Conservation (phyloP, 176 grass and related monocot genomes). For the Paspalum vaginatum region DNA sequence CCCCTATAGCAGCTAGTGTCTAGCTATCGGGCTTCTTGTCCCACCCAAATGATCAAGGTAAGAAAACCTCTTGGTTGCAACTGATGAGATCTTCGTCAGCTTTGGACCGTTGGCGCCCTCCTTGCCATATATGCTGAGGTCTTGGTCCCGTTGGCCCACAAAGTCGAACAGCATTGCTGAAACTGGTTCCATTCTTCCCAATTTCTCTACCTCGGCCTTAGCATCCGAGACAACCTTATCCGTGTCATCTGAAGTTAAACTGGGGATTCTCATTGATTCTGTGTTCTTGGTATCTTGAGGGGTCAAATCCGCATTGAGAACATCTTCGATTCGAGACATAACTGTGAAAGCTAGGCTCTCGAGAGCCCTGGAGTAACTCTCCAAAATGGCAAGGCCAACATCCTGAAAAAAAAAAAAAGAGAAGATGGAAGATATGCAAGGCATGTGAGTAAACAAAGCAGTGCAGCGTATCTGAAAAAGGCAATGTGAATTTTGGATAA, state of each 20-base stretch:
- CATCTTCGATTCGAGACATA: conserved; percentile 81
- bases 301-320: conserved; percentile 53
- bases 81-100: conserved; percentile 37
- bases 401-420: conserved; percentile 38
- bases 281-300: conserved; percentile 33
- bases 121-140: neutral
- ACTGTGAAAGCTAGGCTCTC: conserved; percentile 81
- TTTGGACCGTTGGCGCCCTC: conserved; percentile 30
- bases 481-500: neutral
- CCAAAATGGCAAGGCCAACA: conserved; percentile 75
- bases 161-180: conserved; percentile 23
- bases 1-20: conserved; percentile 46
- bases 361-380: conserved; percentile 80
- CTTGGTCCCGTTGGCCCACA: conserved; percentile 26
- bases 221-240: conserved; percentile 40
- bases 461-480: conserved; percentile 15
- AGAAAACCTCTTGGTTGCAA: conserved; percentile 44
- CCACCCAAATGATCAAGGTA: conserved; percentile 53
- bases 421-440: neutral
- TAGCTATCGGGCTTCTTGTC: conserved; percentile 55
- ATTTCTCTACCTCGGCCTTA: conserved; percentile 53
- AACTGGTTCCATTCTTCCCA: conserved; percentile 52
- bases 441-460: neutral
- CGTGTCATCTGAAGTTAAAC: conserved; percentile 19
- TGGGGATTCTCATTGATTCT: conserved; percentile 31